phyloP scores from a whole-genome alignment of 108 stramenopile species.

The Pseudonitzschia multiseries region DNA sequence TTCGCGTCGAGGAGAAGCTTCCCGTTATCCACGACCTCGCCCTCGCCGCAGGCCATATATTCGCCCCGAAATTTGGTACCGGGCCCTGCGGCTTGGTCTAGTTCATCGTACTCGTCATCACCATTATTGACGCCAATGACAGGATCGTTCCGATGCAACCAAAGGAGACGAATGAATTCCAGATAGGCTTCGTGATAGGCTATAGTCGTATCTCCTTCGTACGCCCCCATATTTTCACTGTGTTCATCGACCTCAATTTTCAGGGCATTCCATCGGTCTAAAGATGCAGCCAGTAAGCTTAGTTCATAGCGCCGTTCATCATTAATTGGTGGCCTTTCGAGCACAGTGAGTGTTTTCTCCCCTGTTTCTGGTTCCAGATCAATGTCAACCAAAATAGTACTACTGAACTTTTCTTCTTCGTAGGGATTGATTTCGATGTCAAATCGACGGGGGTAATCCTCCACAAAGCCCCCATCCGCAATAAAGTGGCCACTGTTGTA shows the following conservation, averaged over 20 bases:
- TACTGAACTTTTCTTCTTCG: background rate
- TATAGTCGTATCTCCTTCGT: background rate
- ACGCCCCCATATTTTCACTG: background rate
- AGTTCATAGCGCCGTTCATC: background rate
- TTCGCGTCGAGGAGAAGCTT: background rate
- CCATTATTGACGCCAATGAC: background rate
- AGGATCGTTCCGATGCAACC: constrained; percentile 1
- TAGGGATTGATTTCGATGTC: background rate
- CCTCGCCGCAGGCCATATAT: background rate
- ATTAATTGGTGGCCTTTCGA: background rate
- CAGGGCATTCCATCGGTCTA: background rate
- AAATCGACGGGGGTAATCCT: constrained; percentile 13
- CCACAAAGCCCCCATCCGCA: background rate
- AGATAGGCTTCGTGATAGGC: background rate
- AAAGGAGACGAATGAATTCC: background rate
- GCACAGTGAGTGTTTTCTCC: background rate
- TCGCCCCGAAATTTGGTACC: background rate
- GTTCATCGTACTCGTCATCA: background rate
- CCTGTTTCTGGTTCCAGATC: background rate
- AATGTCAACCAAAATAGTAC: background rate
- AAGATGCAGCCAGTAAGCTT: background rate
- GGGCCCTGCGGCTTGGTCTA: background rate
- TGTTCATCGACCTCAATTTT: background rate
- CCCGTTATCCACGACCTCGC: background rate
- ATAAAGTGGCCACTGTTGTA: background rate